Evolutionary conservation across 192 early-diverging fungal species (phyloP).

Genomic region (Podila minutissima): DNA sequence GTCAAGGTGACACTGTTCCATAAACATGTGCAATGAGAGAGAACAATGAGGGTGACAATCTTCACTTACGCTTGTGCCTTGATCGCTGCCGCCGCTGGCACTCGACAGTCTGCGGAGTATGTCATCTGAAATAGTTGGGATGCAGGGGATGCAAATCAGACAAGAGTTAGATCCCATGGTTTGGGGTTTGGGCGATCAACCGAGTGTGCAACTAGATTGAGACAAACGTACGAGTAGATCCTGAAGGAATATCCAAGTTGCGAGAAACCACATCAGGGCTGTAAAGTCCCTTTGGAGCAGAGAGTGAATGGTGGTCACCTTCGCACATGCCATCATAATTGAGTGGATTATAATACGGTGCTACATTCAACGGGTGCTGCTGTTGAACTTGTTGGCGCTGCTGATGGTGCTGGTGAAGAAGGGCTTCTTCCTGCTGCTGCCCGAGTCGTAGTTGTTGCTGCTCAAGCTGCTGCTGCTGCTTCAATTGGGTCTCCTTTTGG

Average conservation of each 20-base stretch:
- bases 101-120: not conserved
- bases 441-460: slow-evolving; percentile 4
- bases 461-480: slow-evolving; percentile 23
- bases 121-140: not conserved
- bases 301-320: not conserved
- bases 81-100: not conserved
- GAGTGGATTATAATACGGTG: slow-evolving; percentile 13
- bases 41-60: too few species aligned
- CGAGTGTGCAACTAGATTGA: not conserved
- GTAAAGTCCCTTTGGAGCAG: not conserved
- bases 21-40: too few species aligned
- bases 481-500: slow-evolving; percentile 18
- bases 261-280: not conserved
- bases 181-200: not conserved
- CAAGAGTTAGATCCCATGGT: not conserved
- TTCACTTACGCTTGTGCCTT: not conserved
- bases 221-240: not conserved
- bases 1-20: too few species aligned
- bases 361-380: slow-evolving; percentile 8
- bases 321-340: slow-evolving; percentile 7
- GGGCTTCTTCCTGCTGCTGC: slow-evolving; percentile 20
- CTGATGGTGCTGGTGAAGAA: slow-evolving; percentile 21
- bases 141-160: not conserved
- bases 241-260: not conserved
- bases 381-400: not conserved